Conservation (phyloP, 306 rosid species). For the Lathyrus aphaca region DNA sequence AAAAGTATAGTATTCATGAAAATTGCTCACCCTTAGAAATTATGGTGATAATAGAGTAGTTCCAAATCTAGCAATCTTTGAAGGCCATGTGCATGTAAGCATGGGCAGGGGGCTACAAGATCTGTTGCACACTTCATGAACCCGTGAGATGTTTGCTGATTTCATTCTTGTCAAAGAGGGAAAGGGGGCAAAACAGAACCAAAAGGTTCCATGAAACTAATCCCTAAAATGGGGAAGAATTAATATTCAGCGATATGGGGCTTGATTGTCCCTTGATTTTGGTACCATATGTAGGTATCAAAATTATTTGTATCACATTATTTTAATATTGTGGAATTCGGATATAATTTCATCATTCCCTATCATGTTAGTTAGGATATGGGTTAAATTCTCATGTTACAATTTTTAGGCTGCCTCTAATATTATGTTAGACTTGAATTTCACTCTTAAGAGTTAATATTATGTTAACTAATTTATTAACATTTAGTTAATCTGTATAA, state of each 20-base stretch:
- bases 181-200: slow-evolving; percentile 19
- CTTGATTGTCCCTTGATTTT: slow-evolving; percentile 24
- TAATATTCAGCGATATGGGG: slow-evolving; percentile 27
- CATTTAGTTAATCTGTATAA: no score
- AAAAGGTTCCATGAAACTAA: slow-evolving; percentile 25
- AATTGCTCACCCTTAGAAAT: not conserved
- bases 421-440: no score
- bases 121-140: slow-evolving; percentile 38
- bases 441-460: no score
- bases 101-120: slow-evolving; percentile 54
- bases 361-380: no score
- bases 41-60: slow-evolving; percentile 7
- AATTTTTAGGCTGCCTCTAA: no score
- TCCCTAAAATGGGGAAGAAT: slow-evolving; percentile 14
- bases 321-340: no score
- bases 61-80: slow-evolving; percentile 15
- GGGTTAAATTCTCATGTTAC: no score
- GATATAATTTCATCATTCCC: no score
- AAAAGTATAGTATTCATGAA: not conserved
- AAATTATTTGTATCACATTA: no score
- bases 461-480: no score
- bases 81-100: slow-evolving; percentile 54
- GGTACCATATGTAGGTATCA: not conserved
- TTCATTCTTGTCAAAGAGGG: slow-evolving; percentile 33
- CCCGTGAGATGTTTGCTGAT: slow-evolving; percentile 42